These are phyloP conservation scores for Hibiscus mutabilis DNA, from an alignment of 345 rosid species.

Conservation along the genomic window DNA sequence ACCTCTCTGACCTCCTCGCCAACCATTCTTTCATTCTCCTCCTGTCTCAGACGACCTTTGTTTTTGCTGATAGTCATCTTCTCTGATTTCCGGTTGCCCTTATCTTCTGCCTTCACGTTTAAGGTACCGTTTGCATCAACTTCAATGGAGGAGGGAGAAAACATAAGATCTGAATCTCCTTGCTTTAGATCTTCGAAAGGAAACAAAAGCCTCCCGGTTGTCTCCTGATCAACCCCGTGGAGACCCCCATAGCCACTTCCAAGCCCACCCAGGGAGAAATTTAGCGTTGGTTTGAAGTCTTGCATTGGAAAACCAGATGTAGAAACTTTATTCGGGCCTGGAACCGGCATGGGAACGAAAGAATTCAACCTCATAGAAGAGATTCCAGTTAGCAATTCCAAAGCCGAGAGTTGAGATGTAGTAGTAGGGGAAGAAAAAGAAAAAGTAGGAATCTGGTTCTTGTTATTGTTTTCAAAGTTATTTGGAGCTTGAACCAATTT, in stretches of 20 bases:
- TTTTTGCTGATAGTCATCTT: too few relatives aligned
- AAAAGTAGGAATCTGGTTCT: slow-evolving; percentile 24
- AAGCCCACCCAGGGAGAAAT: slow-evolving; percentile 72
- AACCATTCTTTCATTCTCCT: too few relatives aligned
- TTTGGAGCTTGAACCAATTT: slow-evolving; percentile 47
- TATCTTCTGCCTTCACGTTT: too few relatives aligned
- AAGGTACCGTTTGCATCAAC: too few relatives aligned
- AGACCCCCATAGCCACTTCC: slow-evolving; percentile 46
- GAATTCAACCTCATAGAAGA: slow-evolving; percentile 51
- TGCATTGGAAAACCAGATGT: slow-evolving; percentile 57
- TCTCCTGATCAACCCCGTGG: slow-evolving; percentile 32
- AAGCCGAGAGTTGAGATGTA: slow-evolving; percentile 41
- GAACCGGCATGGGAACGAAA: slow-evolving; percentile 58
- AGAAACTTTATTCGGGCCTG: slow-evolving; percentile 44
- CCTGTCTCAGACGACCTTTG: too few relatives aligned
- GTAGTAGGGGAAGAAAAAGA: slow-evolving; percentile 19
- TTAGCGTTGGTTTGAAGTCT: slow-evolving; percentile 70
- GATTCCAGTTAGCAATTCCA: slow-evolving; percentile 70
- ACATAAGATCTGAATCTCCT: slow-evolving; percentile 28
- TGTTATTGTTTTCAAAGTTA: slow-evolving; percentile 27
- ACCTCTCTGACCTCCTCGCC: too few relatives aligned
- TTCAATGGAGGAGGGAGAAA: too few relatives aligned
- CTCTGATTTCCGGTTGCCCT: too few relatives aligned
- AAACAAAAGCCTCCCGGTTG: slow-evolving; percentile 60
- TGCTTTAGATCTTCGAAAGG: slow-evolving; percentile 92